Evolutionary conservation across 768 basidiomycete species (phyloP).

Genomic region (Lepiota brunneoincarnata): DNA sequence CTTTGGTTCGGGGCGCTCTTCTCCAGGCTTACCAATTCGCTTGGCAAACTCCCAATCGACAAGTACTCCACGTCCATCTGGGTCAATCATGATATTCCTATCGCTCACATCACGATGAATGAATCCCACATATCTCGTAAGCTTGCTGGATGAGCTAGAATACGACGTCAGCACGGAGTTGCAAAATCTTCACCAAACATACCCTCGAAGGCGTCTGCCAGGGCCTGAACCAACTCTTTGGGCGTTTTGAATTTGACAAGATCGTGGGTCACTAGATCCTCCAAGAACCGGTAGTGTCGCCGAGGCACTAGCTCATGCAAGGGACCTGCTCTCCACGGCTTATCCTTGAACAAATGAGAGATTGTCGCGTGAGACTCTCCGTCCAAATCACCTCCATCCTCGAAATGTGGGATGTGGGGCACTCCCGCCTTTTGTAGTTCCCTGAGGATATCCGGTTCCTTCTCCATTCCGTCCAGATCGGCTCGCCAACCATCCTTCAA

Average conservation of each 20-base stretch:
- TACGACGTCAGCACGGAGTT: not conserved
- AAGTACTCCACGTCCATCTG: slow-evolving; percentile 15
- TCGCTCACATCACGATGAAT: slow-evolving; percentile 28
- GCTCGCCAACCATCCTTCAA: slow-evolving; percentile 30
- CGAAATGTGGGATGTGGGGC: slow-evolving; percentile 21
- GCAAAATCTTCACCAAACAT: not conserved
- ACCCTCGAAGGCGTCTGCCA: slow-evolving; percentile 23
- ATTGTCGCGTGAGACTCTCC: slow-evolving; percentile 12
- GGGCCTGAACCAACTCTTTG: slow-evolving; percentile 16
- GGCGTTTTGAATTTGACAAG: slow-evolving; percentile 15
- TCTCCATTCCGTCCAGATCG: slow-evolving; percentile 4
- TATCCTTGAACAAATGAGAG: slow-evolving; percentile 9
- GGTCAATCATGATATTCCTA: slow-evolving; percentile 21
- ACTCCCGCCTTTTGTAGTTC: slow-evolving; percentile 18
- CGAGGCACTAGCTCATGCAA: slow-evolving; percentile 10
- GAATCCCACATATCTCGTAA: slow-evolving; percentile 9
- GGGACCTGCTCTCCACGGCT: slow-evolving; percentile 14
- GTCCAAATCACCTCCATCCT: slow-evolving; percentile 27
- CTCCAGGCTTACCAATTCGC: not conserved
- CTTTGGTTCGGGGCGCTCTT: not conserved
- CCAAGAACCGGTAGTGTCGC: slow-evolving; percentile 20
- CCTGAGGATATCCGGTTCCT: slow-evolving; percentile 20
- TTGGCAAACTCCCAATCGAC: slow-evolving; percentile 24
- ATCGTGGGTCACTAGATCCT: slow-evolving; percentile 15
- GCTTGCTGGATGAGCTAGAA: slow-evolving; percentile 22